Evolutionary conservation across 2,329 filamentous ascomycete genomes (phyloP).

Genomic region (Phyllosticta capitalensis): DNA sequence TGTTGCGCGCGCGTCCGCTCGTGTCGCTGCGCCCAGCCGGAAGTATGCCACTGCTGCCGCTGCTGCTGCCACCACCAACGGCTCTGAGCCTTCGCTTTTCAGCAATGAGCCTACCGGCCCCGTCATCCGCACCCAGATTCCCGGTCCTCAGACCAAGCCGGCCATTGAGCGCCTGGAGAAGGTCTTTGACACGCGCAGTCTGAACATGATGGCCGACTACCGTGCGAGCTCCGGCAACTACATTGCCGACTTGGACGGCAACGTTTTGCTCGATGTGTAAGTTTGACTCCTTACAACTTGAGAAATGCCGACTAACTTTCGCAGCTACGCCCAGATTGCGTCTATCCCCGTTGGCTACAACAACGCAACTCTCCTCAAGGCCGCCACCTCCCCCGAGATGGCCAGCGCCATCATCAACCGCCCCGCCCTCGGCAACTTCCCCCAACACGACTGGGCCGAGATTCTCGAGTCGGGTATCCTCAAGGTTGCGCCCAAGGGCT

Average conservation of each 20-base stretch:
- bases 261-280: conserved; percentile 63
- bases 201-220: conserved; percentile 51
- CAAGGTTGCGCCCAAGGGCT: conserved; percentile 69
- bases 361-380: conserved; percentile 64
- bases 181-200: conserved; percentile 75
- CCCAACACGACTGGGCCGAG: conserved; percentile 71
- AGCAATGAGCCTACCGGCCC: conserved; percentile 50
- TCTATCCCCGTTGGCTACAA: conserved; percentile 91
- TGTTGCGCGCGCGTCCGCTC: conserved; percentile 15
- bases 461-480: conserved; percentile 74
- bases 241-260: conserved; percentile 62
- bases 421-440: conserved; percentile 85
- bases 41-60: conserved; percentile 25
- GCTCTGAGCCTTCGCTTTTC: conserved; percentile 42
- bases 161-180: conserved; percentile 60
- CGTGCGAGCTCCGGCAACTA: conserved; percentile 58
- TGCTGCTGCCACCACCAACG: conserved; percentile 21
- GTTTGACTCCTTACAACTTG: conserved; percentile 17
- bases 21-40: conserved; percentile 16
- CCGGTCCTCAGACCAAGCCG: conserved; percentile 64
- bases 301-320: not conserved
- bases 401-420: conserved; percentile 73
- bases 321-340: conserved; percentile 78
- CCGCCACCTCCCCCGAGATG: conserved; percentile 70
- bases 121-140: conserved; percentile 51